Conservation (phyloP, 1,139 yeast species). For the Wickerhamomyces sp. region DNA sequence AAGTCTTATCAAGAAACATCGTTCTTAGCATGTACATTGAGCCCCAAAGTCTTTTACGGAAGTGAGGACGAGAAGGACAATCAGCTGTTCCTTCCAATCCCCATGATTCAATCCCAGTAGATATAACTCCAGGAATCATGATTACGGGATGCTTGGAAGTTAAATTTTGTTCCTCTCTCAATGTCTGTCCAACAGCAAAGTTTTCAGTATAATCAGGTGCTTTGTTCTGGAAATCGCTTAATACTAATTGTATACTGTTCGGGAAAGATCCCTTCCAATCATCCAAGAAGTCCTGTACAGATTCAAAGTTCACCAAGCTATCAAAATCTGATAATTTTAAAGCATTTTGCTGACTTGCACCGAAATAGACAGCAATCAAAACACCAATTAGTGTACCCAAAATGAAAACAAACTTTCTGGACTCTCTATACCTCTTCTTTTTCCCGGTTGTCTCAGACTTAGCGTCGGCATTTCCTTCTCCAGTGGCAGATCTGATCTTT, state of each 20-base stretch:
- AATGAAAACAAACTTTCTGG: constrained; percentile 36
- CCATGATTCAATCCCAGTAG: constrained; percentile 96
- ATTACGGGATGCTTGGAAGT: constrained; percentile 71
- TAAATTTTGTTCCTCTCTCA: constrained; percentile 48
- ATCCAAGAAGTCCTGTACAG: constrained; percentile 44
- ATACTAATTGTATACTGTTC: constrained; percentile 51
- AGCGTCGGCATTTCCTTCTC: too few relatives aligned
- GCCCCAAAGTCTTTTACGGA: constrained; percentile 93
- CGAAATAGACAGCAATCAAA: constrained; percentile 57
- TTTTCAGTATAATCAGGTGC: constrained; percentile 62
- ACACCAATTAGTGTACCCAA: constrained; percentile 73
- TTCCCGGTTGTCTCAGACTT: too few relatives aligned
- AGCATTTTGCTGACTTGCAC: constrained; percentile 39
- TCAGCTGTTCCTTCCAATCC: constrained; percentile 67
- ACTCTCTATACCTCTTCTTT: constrained; percentile 25
- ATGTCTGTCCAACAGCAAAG: constrained; percentile 79
- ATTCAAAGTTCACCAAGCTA: constrained; percentile 52
- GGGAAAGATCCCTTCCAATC: constrained; percentile 74
- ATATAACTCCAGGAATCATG: constrained; percentile 93
- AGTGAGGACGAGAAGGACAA: constrained; percentile 81
- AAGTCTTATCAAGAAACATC: constrained; percentile 84
- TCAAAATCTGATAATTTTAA: constrained; percentile 41
- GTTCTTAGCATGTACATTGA: constrained; percentile 91
- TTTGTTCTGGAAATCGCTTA: constrained; percentile 47
- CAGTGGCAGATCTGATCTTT: constrained; percentile 1